Base-by-base conservation (phyloP, 208 protist species). In the Willaertia magna region DNA sequence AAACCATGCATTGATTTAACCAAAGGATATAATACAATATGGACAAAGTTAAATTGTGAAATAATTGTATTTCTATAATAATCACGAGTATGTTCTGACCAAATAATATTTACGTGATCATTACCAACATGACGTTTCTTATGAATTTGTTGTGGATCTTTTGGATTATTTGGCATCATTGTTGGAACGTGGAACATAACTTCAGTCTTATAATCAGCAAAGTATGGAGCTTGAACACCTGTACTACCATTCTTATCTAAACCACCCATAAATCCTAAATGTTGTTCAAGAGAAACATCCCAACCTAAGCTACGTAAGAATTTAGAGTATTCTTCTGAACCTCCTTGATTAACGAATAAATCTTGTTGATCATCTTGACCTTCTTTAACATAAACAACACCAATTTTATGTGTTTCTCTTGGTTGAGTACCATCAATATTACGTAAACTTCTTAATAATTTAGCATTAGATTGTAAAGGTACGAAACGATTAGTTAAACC, bases 111-210 rank as follows among this genome's bases (percentile, higher is more conserved):
- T 39, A 96, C 91, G 46, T 87, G 86, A 79, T 96, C 94, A 87
- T 96, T 96, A 39, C 93, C 94, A 26, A 96, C 87, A 52, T 95
- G 93, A 26, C 89, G n/a, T 78, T 94, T 94, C 51, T 93, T 86
- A 39, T 79, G 49, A 47, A 86, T 75, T 76, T 86, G 84, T 84
- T 87, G 85, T 12, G 12, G 39, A 18, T 87, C 85, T 11, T 74
- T 76, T 14, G 46, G 12, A 46, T 16, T 85, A 30, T 46, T 78
- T 22, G 86, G 86, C 86, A 88, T 88, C 55, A 59, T 74, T 0
- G 87, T 74, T 4, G 85, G 87, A 61, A 85, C 87, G 44, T 88
- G 87, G 74, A 88, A 88, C 42, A 87, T 87, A 2, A 87, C 2
- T 67, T 88, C 87, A 40, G 67, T 67, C 22, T 43, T 75, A 11